Evolutionary conservation across 768 basidiomycete species (phyloP).

Genomic region (Boletus edulis): DNA sequence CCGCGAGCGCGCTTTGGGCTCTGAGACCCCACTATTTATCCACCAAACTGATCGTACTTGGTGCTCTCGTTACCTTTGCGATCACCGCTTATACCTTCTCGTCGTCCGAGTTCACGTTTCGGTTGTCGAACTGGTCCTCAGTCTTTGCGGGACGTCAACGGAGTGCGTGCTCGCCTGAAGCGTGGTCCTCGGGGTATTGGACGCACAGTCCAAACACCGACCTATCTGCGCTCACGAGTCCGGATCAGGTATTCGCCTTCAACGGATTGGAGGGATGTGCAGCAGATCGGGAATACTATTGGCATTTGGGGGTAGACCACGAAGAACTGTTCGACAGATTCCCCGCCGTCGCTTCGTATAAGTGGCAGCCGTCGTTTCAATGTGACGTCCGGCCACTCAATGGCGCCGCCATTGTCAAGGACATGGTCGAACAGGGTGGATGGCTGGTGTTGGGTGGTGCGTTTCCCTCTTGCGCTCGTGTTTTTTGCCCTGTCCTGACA

Average conservation of each 20-base stretch:
- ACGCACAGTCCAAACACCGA: conserved; percentile 36
- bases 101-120: conserved; percentile 16
- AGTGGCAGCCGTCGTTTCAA: conserved; percentile 47
- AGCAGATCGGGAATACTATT: conserved; percentile 56
- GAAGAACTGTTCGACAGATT: conserved; percentile 49
- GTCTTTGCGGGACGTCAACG: conserved; percentile 29
- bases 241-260: conserved; percentile 47
- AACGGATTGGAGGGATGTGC: conserved; percentile 64
- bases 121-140: conserved; percentile 18
- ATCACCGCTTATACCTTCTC: conserved; percentile 32
- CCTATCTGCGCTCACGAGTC: conserved; percentile 33
- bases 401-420: conserved; percentile 44
- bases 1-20: conserved; percentile 1
- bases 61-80: conserved; percentile 24
- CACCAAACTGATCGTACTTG: conserved; percentile 24
- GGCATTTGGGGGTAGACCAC: conserved; percentile 60
- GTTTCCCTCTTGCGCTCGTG: conserved; percentile 14
- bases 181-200: conserved; percentile 42
- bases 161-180: conserved; percentile 33
- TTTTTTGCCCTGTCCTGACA: background rate
- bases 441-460: conserved; percentile 67
- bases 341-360: conserved; percentile 49
- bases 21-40: conserved; percentile 24
- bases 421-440: conserved; percentile 66
- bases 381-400: conserved; percentile 45